Conservation (phyloP, 2,329 filamentous ascomycete species). For the Lachnellula subtilissima region DNA sequence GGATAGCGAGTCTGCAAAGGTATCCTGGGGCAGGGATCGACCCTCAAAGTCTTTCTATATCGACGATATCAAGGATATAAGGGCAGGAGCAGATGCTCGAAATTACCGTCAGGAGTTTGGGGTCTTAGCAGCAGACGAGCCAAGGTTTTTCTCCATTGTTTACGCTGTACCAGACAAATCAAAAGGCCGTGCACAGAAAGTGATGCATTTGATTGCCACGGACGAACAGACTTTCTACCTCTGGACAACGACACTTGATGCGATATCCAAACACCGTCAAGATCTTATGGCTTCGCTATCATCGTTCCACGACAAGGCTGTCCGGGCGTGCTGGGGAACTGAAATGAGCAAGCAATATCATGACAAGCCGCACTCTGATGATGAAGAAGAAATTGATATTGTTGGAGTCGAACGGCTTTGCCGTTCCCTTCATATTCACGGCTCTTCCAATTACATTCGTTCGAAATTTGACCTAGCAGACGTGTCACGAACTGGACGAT, state of each 20-base stretch:
- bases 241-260: slow-evolving; percentile 81
- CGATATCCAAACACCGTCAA: slow-evolving; percentile 79
- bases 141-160: slow-evolving; percentile 83
- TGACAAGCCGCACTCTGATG: slow-evolving; percentile 44
- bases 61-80: slow-evolving; percentile 90
- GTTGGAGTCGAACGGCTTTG: slow-evolving; percentile 77
- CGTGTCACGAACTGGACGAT: slow-evolving; percentile 53
- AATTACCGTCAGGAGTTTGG: slow-evolving; percentile 85
- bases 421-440: slow-evolving; percentile 87
- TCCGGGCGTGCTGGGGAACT: slow-evolving; percentile 78
- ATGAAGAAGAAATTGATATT: slow-evolving; percentile 70
- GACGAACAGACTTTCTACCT: slow-evolving; percentile 65
- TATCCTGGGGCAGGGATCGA: slow-evolving; percentile 78
- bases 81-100: slow-evolving; percentile 74
- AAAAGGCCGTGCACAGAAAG: slow-evolving; percentile 66
- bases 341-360: slow-evolving; percentile 71
- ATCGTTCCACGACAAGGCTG: slow-evolving; percentile 75
- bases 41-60: slow-evolving; percentile 85
- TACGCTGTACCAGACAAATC: slow-evolving; percentile 75
- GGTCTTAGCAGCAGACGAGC: slow-evolving; percentile 60
- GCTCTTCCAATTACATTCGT: slow-evolving; percentile 67
- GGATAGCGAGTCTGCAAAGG: slow-evolving; percentile 77
- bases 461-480: slow-evolving; percentile 72
- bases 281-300: slow-evolving; percentile 87
- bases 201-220: slow-evolving; percentile 80